phyloP scores from a whole-genome alignment of 2,329 filamentous ascomycete genomes.

The Chaetothyriales sp. region DNA sequence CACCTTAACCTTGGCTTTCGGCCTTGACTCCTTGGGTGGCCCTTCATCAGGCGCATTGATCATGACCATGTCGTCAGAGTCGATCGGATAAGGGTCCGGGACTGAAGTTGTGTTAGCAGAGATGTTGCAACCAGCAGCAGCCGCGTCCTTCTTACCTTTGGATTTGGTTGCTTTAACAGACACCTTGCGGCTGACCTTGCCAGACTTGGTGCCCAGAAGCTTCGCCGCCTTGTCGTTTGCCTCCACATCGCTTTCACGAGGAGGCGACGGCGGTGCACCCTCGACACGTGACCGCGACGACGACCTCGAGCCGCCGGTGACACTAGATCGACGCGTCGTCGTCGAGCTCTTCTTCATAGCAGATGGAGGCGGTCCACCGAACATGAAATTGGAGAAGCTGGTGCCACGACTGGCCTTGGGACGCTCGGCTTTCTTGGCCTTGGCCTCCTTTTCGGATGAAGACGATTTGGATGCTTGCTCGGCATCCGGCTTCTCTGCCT shows the following conservation, averaged over 20 bases:
- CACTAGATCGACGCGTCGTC: conserved; percentile 46
- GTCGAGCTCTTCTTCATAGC: conserved; percentile 47
- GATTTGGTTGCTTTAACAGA: conserved; percentile 35
- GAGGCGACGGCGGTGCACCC: conserved; percentile 57
- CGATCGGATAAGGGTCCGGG: conserved; percentile 46
- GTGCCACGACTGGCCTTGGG: conserved; percentile 40
- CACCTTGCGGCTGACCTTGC: conserved; percentile 34
- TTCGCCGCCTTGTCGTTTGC: conserved; percentile 65
- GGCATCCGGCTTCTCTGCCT: conserved; percentile 41
- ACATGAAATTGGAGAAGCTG: conserved; percentile 47
- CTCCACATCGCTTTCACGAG: conserved; percentile 50
- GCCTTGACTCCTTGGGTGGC: conserved; percentile 17
- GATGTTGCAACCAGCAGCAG: not conserved
- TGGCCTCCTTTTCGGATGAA: conserved; percentile 54
- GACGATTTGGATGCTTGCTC: conserved; percentile 55
- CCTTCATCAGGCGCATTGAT: conserved; percentile 35
- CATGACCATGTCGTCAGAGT: conserved; percentile 49
- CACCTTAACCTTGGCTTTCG: conserved; percentile 22
- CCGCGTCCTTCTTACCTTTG: conserved; percentile 6
- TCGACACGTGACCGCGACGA: conserved; percentile 52
- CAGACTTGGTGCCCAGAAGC: conserved; percentile 47
- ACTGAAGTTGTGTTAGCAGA: conserved; percentile 15
- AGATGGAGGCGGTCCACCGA: conserved; percentile 49
- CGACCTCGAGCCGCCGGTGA: conserved; percentile 38
- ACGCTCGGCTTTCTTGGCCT: conserved; percentile 34